Evolutionary conservation across 1,284 basidiomycete species (phyloP).

Genomic region (Porogramme epimiltina): DNA sequence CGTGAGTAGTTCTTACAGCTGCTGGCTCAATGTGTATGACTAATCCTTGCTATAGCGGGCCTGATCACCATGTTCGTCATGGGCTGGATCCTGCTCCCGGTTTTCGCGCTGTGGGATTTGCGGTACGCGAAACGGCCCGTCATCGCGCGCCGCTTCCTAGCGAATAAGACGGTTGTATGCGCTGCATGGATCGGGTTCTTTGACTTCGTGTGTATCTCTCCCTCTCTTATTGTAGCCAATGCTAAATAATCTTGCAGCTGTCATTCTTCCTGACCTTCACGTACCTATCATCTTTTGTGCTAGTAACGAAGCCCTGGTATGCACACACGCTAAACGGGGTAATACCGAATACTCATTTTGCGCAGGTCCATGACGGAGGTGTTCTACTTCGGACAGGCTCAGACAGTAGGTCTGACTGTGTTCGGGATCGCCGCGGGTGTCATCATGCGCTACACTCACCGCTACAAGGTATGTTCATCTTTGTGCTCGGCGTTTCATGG

Average conservation of each 20-base stretch:
- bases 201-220: slow-evolving; percentile 55
- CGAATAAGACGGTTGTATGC: slow-evolving; percentile 59
- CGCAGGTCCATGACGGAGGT: slow-evolving; percentile 50
- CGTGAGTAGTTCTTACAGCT: slow-evolving; percentile 15
- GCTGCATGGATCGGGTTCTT: slow-evolving; percentile 70
- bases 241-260: slow-evolving; percentile 37
- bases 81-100: slow-evolving; percentile 46
- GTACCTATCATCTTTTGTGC: slow-evolving; percentile 62
- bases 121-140: slow-evolving; percentile 52
- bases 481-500: background rate
- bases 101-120: slow-evolving; percentile 52
- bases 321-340: slow-evolving; percentile 1
- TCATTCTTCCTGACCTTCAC: slow-evolving; percentile 66
- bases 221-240: too few relatives aligned
- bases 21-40: background rate
- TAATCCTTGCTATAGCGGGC: slow-evolving; percentile 37
- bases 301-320: slow-evolving; percentile 64
- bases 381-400: slow-evolving; percentile 57
- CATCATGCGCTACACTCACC: slow-evolving; percentile 53
- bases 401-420: slow-evolving; percentile 64
- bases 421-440: slow-evolving; percentile 67
- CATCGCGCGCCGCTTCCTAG: slow-evolving; percentile 55
- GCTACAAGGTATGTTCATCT: slow-evolving; percentile 48
- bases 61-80: slow-evolving; percentile 58
- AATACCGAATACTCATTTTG: too few relatives aligned